Percentiles rank a stretch among this genome's conserved stretches.
phyloP scores from a whole-genome alignment of 2,329 filamentous ascomycete genomes.

The Fusarium anguioides region DNA sequence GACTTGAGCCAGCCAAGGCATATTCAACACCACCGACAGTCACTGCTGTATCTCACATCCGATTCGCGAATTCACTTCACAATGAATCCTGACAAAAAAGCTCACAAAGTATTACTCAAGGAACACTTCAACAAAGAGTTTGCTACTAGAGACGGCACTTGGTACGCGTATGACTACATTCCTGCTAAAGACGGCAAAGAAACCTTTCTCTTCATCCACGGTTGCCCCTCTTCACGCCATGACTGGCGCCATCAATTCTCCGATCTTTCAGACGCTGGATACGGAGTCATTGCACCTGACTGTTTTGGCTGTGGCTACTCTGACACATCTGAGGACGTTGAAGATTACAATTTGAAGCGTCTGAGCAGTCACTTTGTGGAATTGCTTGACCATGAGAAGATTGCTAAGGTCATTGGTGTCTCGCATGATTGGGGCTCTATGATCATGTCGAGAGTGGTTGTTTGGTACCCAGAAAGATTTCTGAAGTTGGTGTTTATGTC shows the following conservation, averaged over 20 bases:
- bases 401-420: conserved; percentile 25
- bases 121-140: conserved; percentile 3
- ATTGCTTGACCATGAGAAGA: conserved; percentile 16
- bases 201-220: conserved; percentile 36
- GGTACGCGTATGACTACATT: conserved; percentile 20
- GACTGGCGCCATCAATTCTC: conserved; percentile 34
- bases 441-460: conserved; percentile 16
- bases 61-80: neutral
- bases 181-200: conserved; percentile 1
- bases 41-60: neutral
- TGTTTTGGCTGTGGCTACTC: conserved; percentile 39
- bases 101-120: neutral
- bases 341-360: conserved; percentile 22
- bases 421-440: conserved; percentile 36
- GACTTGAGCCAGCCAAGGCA: too few species aligned
- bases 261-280: conserved; percentile 23
- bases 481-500: conserved; percentile 20
- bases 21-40: neutral
- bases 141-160: neutral
- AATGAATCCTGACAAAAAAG: too few species aligned
- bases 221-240: conserved; percentile 30
- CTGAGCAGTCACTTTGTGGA: conserved; percentile 25
- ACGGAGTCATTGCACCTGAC: conserved; percentile 33
- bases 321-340: conserved; percentile 22
- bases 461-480: conserved; percentile 26